phyloP scores from a whole-genome alignment of 176 grass and related monocot genomes.

The Rhynchospora tenuis region DNA sequence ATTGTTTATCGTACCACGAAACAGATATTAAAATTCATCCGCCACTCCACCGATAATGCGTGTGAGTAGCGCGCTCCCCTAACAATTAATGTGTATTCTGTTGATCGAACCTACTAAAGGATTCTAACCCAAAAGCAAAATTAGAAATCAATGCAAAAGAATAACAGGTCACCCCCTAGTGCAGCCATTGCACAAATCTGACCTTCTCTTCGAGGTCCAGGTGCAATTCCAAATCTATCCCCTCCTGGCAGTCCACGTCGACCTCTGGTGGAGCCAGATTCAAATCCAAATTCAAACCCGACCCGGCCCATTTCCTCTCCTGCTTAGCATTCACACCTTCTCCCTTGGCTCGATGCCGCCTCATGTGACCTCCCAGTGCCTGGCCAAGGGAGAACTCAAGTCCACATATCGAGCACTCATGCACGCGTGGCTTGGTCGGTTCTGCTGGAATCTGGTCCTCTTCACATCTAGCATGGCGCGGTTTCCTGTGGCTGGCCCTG shows the following conservation, averaged over 20 bases:
- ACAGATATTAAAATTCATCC: too few species aligned
- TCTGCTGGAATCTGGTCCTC: neutral
- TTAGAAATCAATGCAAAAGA: neutral
- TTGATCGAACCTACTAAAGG: too few species aligned
- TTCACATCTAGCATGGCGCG: neutral
- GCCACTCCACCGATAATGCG: too few species aligned
- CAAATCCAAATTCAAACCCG: conserved; percentile 30
- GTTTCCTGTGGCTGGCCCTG: conserved; percentile 30
- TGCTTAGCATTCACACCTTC: neutral
- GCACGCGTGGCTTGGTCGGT: conserved; percentile 11
- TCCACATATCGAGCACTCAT: conserved; percentile 40
- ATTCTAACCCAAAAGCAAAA: neutral
- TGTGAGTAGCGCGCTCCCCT: too few species aligned
- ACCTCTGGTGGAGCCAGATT: conserved; percentile 14
- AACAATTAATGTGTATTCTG: too few species aligned
- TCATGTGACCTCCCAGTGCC: conserved; percentile 24
- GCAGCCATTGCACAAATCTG: conserved; percentile 15
- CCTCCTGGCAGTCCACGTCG: neutral
- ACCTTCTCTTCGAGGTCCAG: conserved; percentile 15
- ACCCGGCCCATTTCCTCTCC: neutral
- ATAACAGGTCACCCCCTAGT: neutral
- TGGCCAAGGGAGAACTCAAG: conserved; percentile 28
- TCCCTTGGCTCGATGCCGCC: conserved; percentile 26
- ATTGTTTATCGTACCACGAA: too few species aligned
- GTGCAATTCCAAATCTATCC: neutral